Base-by-base conservation (phyloP, 495 filamentous ascomycete species). In the Neurospora sp. region DNA sequence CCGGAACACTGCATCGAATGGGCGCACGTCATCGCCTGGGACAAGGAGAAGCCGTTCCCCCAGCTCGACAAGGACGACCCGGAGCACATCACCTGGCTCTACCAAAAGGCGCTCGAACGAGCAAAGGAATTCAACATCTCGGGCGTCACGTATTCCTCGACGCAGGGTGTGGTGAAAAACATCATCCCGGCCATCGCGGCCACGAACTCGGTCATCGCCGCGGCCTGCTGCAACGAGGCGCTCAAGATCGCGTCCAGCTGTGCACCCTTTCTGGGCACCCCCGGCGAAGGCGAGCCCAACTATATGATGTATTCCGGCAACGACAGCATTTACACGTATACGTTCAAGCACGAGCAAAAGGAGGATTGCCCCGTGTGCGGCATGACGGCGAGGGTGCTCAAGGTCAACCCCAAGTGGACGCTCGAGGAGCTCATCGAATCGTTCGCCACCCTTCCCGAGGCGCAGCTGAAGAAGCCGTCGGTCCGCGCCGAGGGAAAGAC, bases 261-360 rank as follows among this genome's bases (percentile, higher is more conserved):
- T 72, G 95, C 94, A 68, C 93, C 96, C 0, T 91, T 87, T 72
- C 87, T 98, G 1, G 87, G 86, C 18, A 78, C 81, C 42, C 75
- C 77, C 11, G 76, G 76, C 69, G 81, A 84, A 53, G 89, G 92
- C 75, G 53, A 66, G 27, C 53, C 53, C 27, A 99, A 96, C 79
- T 99, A 99, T 81, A 98, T 98, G 94, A 97, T 97, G 93, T 99
- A 98, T 82, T 97, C 91, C 39, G 96, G 96, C 44, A 93, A 99
- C 79, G 94, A 96, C 76, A 87, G 92, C 74, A 89, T 98, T 70
- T 99, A 98, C 84, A 99, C 96, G 0, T 97, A 97, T 79, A 98
- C 95, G 0, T 98, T 98, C 81, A 89, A 92, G 76, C 94, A 97
- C 74, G 90, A 97, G 80, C 90, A 91, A 83, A 98, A 97, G 79